Evolutionary conservation across 345 rosid genomes (phyloP).

Genomic region (Salix exigua): DNA sequence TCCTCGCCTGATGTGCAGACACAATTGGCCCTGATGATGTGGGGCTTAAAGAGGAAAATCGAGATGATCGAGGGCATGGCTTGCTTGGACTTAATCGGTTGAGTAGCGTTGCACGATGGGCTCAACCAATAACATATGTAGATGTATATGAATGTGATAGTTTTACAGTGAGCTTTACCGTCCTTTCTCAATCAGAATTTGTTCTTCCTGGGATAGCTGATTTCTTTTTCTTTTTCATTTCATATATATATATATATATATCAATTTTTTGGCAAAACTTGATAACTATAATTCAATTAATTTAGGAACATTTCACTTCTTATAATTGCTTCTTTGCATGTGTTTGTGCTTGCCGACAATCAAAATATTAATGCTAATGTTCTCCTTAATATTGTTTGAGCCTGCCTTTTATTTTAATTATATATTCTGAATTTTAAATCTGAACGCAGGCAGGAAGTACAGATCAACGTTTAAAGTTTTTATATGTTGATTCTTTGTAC

Average conservation of each 20-base stretch:
- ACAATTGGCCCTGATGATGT: slow-evolving; percentile 68
- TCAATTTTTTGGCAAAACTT: neutral
- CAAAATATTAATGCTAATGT: neutral
- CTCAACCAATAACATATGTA: slow-evolving; percentile 84
- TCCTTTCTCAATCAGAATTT: neutral
- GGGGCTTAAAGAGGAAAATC: slow-evolving; percentile 64
- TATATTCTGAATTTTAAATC: neutral
- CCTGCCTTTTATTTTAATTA: neutral
- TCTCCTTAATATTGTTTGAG: neutral
- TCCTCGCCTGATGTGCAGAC: slow-evolving; percentile 43
- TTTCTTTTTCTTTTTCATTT: neutral
- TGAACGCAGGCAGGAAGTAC: neutral
- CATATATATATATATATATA: neutral
- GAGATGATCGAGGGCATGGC: slow-evolving; percentile 81
- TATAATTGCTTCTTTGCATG: neutral
- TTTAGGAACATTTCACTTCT: neutral
- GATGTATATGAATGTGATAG: slow-evolving; percentile 63
- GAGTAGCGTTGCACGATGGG: slow-evolving; percentile 70
- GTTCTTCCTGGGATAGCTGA: neutral
- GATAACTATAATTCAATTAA: neutral
- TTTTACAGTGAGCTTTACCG: slow-evolving; percentile 53
- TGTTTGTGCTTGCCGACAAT: neutral
- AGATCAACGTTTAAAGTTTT: neutral
- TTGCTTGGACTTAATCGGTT: slow-evolving; percentile 46
- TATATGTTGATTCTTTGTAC: slow-evolving; percentile 10